Evolutionary conservation across 495 filamentous ascomycete species (phyloP).

Genomic region (Tirmania nivea): DNA sequence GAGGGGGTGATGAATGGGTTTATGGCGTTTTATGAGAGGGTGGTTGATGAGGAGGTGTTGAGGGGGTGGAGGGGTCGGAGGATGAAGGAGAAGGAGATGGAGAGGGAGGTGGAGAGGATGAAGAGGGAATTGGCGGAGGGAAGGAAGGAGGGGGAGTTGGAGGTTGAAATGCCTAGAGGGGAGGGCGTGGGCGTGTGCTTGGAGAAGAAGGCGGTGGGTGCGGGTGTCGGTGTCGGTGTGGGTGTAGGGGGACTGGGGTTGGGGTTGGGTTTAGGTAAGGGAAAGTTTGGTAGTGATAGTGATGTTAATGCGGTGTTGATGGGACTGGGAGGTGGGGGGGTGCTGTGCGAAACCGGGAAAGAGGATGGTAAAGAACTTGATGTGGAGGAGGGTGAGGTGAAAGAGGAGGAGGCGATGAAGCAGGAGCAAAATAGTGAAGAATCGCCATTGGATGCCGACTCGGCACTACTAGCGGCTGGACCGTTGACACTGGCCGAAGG

Average conservation of each 20-base stretch:
- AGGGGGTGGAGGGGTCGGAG: background rate
- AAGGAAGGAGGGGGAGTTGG: background rate
- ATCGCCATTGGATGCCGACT: background rate
- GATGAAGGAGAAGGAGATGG: background rate
- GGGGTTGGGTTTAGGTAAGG: background rate
- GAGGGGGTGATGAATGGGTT: slow-evolving; percentile 68
- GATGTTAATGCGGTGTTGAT: background rate
- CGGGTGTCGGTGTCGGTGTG: background rate
- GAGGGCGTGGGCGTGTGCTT: background rate
- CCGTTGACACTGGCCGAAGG: too few species aligned
- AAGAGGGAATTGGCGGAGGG: background rate
- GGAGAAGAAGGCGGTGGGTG: background rate
- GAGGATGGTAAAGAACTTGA: background rate
- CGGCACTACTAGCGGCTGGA: too few species aligned
- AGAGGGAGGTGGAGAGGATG: background rate
- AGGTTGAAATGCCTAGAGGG: background rate
- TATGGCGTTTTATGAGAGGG: slow-evolving; percentile 85
- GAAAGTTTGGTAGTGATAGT: background rate
- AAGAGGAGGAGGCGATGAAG: background rate
- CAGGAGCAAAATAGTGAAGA: background rate
- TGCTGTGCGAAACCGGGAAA: background rate
- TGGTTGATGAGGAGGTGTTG: slow-evolving; percentile 10
- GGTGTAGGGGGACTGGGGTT: background rate
- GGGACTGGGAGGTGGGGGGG: background rate
- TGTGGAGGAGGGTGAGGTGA: background rate